Conservation (phyloP, 176 grass and related monocot genomes). For the Bonia amplexicaulis region DNA sequence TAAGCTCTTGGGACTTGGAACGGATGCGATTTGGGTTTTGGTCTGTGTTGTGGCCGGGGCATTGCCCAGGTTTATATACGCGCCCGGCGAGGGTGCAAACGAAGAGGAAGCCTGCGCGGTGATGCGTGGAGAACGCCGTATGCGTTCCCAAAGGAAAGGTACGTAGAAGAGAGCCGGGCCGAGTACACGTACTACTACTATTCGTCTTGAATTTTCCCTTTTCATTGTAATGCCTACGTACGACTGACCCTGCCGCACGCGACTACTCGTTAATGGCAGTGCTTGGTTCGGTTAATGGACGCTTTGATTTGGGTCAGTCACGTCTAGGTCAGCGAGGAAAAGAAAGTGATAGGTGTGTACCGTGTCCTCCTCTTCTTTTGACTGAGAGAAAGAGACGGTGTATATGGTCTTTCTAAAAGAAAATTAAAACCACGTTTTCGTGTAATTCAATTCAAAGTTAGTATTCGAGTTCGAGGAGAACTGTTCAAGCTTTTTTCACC, state of each 20-base stretch:
- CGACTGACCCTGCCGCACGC: neutral
- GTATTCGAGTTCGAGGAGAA: neutral
- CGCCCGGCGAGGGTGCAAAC: neutral
- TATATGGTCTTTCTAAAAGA: neutral
- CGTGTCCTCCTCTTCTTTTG: neutral
- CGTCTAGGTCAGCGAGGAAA: neutral
- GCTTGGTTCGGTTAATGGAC: neutral
- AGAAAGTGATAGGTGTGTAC: too few relatives aligned
- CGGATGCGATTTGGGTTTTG: neutral
- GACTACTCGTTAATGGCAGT: neutral
- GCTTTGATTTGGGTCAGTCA: neutral
- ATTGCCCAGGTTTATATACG: constrained; percentile 15
- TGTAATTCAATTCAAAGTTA: neutral
- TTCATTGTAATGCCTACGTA: neutral
- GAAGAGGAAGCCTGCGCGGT: neutral
- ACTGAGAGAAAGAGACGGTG: neutral
- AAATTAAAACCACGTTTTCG: neutral
- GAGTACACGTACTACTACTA: neutral
- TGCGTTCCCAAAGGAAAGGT: neutral
- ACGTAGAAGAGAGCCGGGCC: neutral
- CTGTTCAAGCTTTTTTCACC: neutral
- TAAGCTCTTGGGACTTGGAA: neutral
- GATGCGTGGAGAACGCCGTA: neutral
- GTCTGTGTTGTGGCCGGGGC: constrained; percentile 9
- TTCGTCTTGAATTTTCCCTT: neutral